phyloP scores from a whole-genome alignment of 225 moss, liverwort and hornwort genomes.

The Pseudisothecium myosuroides region DNA sequence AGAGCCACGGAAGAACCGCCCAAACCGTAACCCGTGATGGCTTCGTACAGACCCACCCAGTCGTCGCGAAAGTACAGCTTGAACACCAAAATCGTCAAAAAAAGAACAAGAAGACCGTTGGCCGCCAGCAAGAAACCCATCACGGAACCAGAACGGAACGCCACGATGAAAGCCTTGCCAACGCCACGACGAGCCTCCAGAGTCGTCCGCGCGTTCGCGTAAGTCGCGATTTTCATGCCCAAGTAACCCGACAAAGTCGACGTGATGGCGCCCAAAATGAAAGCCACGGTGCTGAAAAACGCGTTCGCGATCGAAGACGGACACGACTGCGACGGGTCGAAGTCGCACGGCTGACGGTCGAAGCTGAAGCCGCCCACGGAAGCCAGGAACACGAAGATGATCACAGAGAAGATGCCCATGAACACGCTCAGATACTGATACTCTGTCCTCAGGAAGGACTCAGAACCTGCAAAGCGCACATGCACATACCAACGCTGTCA shows the following conservation, averaged over 20 bases:
- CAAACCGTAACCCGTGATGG: slow-evolving; percentile 58
- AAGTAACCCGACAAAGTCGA: slow-evolving; percentile 68
- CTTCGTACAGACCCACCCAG: slow-evolving; percentile 76
- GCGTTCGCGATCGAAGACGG: slow-evolving; percentile 47
- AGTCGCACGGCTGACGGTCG: slow-evolving; percentile 21
- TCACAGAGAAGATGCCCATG: slow-evolving; percentile 72
- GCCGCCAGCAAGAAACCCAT: slow-evolving; percentile 79
- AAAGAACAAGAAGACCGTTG: slow-evolving; percentile 54
- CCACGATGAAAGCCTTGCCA: slow-evolving; percentile 64
- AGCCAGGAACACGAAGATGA: slow-evolving; percentile 76
- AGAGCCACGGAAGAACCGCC: slow-evolving; percentile 42
- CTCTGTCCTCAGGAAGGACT: slow-evolving; percentile 66
- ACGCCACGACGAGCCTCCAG: slow-evolving; percentile 70
- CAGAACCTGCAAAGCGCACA: slow-evolving; percentile 16
- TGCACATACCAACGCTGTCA: neutral
- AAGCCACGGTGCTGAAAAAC: slow-evolving; percentile 68
- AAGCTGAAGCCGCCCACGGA: slow-evolving; percentile 70
- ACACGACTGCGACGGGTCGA: slow-evolving; percentile 26
- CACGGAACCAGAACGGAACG: slow-evolving; percentile 74
- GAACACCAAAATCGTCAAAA: slow-evolving; percentile 63
- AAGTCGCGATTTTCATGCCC: slow-evolving; percentile 86
- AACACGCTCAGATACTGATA: slow-evolving; percentile 63
- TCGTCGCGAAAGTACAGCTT: slow-evolving; percentile 64
- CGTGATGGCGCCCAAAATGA: slow-evolving; percentile 63
- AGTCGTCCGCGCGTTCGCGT: slow-evolving; percentile 83